These are phyloP conservation scores for Exserohilum turcica DNA, from an alignment of 2,329 filamentous ascomycete genomes.

Conservation along the genomic window DNA sequence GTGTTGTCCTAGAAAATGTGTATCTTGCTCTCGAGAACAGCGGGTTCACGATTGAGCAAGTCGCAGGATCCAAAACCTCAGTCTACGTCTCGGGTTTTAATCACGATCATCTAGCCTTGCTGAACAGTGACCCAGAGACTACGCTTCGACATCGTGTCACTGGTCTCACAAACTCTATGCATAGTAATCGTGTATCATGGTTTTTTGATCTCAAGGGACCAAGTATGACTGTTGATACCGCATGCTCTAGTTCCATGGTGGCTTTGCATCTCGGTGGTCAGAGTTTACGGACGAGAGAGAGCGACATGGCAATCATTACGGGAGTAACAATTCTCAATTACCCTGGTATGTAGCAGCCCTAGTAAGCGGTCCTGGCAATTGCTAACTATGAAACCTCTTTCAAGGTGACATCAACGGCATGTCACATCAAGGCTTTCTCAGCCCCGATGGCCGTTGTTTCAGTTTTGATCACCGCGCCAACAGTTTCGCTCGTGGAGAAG, in stretches of 20 bases:
- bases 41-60: constrained; percentile 35
- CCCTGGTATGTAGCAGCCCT: background rate
- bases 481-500: constrained; percentile 69
- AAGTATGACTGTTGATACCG: constrained; percentile 33
- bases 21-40: constrained; percentile 51
- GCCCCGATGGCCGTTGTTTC: constrained; percentile 33
- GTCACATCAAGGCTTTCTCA: constrained; percentile 14
- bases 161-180: constrained; percentile 5
- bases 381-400: background rate
- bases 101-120: background rate
- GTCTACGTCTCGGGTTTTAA: constrained; percentile 33
- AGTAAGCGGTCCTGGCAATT: background rate
- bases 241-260: constrained; percentile 29
- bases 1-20: constrained; percentile 39
- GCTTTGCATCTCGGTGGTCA: constrained; percentile 27
- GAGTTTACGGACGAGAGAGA: constrained; percentile 9
- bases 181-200: constrained; percentile 26
- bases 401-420: constrained; percentile 22
- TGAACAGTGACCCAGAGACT: background rate
- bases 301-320: constrained; percentile 2
- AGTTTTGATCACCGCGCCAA: constrained; percentile 59
- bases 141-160: background rate
- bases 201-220: constrained; percentile 33
- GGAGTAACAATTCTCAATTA: constrained; percentile 1
- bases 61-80: constrained; percentile 35